Evolutionary conservation across 257 asterid species (phyloP).

Genomic region (Solanum corneliomulleri): DNA sequence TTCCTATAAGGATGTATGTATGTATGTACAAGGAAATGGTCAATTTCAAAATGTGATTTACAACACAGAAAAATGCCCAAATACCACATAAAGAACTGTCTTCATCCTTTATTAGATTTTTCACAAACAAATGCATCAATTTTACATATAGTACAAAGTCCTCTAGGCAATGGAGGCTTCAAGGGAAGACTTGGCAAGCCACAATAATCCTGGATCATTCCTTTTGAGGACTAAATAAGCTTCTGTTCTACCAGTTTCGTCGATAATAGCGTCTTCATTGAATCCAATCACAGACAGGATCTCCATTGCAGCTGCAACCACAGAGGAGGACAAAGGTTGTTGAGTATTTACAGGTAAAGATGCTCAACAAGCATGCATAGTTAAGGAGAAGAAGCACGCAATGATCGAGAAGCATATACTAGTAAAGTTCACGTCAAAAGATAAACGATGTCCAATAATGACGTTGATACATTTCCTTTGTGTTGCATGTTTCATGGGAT

Average conservation of each 20-base stretch:
- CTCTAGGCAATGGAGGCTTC: slow-evolving; percentile 26
- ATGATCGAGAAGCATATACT: neutral
- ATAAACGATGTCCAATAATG: neutral
- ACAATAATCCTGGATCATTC: slow-evolving; percentile 74
- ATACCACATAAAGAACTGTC: neutral
- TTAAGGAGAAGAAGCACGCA: neutral
- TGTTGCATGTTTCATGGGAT: neutral
- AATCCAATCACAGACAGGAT: slow-evolving; percentile 59
- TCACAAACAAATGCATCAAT: neutral
- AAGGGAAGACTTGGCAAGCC: slow-evolving; percentile 83
- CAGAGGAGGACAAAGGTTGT: neutral
- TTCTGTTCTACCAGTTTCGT: slow-evolving; percentile 40
- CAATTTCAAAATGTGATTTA: neutral
- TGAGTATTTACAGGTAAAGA: neutral
- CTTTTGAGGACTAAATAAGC: slow-evolving; percentile 50
- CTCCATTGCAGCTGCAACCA: slow-evolving; percentile 64
- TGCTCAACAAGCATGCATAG: neutral
- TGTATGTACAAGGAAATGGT: neutral
- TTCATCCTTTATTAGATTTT: neutral
- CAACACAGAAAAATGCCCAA: neutral
- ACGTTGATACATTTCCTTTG: neutral
- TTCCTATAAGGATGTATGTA: neutral
- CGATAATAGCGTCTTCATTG: slow-evolving; percentile 32
- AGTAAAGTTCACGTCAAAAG: neutral
- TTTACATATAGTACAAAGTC: neutral